phyloP scores from a whole-genome alignment of 768 basidiomycete genomes.

The Kwoniella sp. region DNA sequence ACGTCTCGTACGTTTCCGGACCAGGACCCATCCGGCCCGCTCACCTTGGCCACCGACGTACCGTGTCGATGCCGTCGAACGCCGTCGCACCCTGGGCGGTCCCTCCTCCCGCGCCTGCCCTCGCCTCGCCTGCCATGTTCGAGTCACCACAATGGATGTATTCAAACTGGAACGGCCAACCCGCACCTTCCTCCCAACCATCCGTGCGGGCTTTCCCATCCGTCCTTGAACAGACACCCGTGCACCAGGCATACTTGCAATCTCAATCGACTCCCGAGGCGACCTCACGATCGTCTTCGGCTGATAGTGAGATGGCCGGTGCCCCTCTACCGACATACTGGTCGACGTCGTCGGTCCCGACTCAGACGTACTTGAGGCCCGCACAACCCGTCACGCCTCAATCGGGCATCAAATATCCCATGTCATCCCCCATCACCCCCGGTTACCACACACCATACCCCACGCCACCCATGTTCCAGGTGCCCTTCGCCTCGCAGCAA shows the following conservation, averaged over 20 bases:
- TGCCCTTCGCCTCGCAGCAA: conserved; percentile 11
- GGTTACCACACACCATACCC: conserved; percentile 25
- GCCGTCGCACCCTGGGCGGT: conserved; percentile 19
- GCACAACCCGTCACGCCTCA: conserved; percentile 11
- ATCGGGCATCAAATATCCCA: not conserved
- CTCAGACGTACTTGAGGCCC: conserved; percentile 20
- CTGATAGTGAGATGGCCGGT: conserved; percentile 3
- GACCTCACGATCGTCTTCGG: conserved; percentile 11
- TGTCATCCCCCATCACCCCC: conserved; percentile 24
- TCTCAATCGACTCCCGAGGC: not conserved
- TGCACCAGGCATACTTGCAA: conserved; percentile 26
- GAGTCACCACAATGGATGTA: conserved; percentile 43
- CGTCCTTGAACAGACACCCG: conserved; percentile 33
- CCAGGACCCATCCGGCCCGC: conserved; percentile 14
- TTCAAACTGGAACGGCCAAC: conserved; percentile 15
- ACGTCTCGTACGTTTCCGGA: conserved; percentile 22
- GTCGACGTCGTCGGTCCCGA: conserved; percentile 10
- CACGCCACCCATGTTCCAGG: conserved; percentile 28
- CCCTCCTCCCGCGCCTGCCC: conserved; percentile 31
- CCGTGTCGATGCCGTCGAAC: conserved; percentile 28
- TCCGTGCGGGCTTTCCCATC: conserved; percentile 30
- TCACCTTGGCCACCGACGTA: conserved; percentile 27
- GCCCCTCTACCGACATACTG: not conserved
- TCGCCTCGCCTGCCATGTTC: conserved; percentile 37
- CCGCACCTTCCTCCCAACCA: not conserved